These are phyloP conservation scores for Cetraspora pellucida DNA, from an alignment of 192 early-diverging fungal genomes.

Conservation along the genomic window DNA sequence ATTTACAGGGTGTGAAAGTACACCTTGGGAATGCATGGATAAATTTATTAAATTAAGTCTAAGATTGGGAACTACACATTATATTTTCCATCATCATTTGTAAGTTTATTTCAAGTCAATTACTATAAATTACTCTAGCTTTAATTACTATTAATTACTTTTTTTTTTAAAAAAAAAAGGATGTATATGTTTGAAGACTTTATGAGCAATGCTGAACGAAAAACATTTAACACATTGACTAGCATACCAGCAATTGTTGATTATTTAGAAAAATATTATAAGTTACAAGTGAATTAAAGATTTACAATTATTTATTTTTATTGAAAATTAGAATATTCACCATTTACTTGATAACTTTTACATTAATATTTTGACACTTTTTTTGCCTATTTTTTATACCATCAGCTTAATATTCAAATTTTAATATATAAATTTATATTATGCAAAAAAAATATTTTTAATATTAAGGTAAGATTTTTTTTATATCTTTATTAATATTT, in stretches of 20 bases:
- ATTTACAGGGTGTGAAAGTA: constrained; percentile 79
- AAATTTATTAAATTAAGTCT: constrained; percentile 69
- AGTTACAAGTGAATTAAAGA: constrained; percentile 22
- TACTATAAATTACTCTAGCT: neutral
- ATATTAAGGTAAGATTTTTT: no score
- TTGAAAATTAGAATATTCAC: neutral
- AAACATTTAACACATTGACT: constrained; percentile 84
- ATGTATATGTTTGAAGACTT: constrained; percentile 91
- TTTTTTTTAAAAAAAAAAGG: neutral
- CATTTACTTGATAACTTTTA: no score
- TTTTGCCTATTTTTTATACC: no score
- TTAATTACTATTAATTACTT: neutral
- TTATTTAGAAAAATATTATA: constrained; percentile 67
- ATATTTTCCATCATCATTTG: constrained; percentile 93
- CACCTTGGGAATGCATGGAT: constrained; percentile 82
- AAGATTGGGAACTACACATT: constrained; percentile 78
- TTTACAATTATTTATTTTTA: neutral
- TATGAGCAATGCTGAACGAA: constrained; percentile 82
- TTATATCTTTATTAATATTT: no score
- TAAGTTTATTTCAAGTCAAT: neutral
- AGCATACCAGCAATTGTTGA: constrained; percentile 79
- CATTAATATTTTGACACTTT: no score
- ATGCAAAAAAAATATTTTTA: no score
- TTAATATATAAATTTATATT: no score
- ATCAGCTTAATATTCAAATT: no score